Base-by-base conservation (phyloP, 805 yeast genomes). In the Saccharomycopsis malanga region DNA sequence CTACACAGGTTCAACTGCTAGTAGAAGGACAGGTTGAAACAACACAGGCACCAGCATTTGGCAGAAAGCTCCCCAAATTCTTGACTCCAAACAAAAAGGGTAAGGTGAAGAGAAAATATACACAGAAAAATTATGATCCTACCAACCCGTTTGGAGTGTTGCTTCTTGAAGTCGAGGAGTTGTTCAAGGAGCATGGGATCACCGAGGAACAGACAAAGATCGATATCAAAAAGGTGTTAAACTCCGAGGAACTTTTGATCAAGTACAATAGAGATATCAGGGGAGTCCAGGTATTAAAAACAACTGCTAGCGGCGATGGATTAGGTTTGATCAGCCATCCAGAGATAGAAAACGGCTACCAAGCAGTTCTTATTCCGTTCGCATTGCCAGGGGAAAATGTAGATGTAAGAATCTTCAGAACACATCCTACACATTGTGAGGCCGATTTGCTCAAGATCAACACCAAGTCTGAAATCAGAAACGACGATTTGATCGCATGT, bases 271-370 rank as follows among this genome's bases (percentile, higher is more conserved):
- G 89, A 45, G 63, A 61, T 2, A 83, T 81, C 1, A 60, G 65
- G 1, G 67, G 78, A 48, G 87, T 87, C 17, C 64, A 73, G 50
- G 70, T 93, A 42, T 56, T 73, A 27, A 70, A 68, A 39, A 64
- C 83, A 14, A 70, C 87, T 9, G 82, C 96, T 1, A 85, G 79
- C 53, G 98, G 98, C 46, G 95, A 88, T 53, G 97, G 97, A 1
- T 57, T 91, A 20, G 95, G 85, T 0, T 50, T 87, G 3, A 71
- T 84, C 41, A 66, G 72, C 3, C 79, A 80, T 56, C 89, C 93
- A 1, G 70, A 67, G 15, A 43, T 55, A 2, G 54, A 52, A 4
- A 52, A 60, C 25, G 60, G 61, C 36, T 68, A 69, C 44, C 89
- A 84, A 61, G 70, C 89, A 6, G 87, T 80, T 1, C 67, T 87